A percentile compares a stretch with the other conserved stretches of the same genome.
phyloP scores from a whole-genome alignment of 148 eudicot genomes.

The Simmondsia chinensis region DNA sequence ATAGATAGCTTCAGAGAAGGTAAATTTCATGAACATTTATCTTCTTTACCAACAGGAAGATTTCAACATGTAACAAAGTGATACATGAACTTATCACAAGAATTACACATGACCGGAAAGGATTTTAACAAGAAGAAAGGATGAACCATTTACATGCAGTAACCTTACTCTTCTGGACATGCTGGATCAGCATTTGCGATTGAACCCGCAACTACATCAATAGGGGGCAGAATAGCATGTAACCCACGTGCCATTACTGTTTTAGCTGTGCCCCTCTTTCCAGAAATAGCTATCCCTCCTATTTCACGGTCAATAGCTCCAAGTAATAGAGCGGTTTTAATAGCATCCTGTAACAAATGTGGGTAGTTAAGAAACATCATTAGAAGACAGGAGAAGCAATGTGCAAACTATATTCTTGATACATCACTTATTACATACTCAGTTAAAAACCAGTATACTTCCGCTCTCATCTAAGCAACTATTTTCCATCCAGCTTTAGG shows the following conservation, averaged over 20 bases:
- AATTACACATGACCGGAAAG: no score
- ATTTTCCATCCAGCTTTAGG: no score
- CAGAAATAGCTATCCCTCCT: slow-evolving; percentile 94
- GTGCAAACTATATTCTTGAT: not conserved
- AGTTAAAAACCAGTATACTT: no score
- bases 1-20: no score
- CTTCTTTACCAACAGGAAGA: no score
- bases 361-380: not conserved
- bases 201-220: slow-evolving; percentile 86
- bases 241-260: slow-evolving; percentile 98
- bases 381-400: not conserved
- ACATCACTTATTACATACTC: no score
- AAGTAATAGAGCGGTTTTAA: slow-evolving; percentile 88
- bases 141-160: no score
- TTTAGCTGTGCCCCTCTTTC: slow-evolving; percentile 96
- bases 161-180: slow-evolving; percentile 84
- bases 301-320: slow-evolving; percentile 96
- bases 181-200: slow-evolving; percentile 91
- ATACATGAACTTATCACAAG: no score
- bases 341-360: slow-evolving; percentile 61
- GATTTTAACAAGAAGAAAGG: no score
- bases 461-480: no score
- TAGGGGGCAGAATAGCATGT: slow-evolving; percentile 96
- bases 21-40: not conserved
- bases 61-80: no score